A percentile compares a stretch with the other conserved stretches of the same genome.
phyloP scores from a whole-genome alignment of 2,329 filamentous ascomycete genomes.

The Arthrinium puccinioides region DNA sequence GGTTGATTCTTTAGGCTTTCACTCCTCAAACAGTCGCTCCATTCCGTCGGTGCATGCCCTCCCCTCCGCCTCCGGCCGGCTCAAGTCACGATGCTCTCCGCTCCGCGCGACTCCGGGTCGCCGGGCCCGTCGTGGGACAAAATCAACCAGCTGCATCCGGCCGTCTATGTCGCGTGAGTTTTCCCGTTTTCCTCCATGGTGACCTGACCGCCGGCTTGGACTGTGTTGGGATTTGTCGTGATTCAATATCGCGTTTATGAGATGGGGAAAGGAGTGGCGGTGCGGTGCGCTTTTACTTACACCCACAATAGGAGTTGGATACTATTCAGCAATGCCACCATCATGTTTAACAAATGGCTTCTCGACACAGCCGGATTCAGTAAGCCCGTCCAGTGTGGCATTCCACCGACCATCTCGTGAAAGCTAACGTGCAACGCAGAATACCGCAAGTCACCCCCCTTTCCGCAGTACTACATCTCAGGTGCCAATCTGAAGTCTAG shows the following conservation, averaged over 20 bases:
- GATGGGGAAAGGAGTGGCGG: neutral
- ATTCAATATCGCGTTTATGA: neutral
- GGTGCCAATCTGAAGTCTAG: neutral
- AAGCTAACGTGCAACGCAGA: too few relatives aligned
- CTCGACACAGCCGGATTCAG: conserved; percentile 67
- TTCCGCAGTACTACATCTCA: neutral
- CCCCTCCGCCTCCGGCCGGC: too few relatives aligned
- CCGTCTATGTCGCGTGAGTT: conserved; percentile 8
- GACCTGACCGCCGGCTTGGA: neutral
- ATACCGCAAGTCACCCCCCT: neutral
- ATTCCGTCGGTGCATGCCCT: too few relatives aligned
- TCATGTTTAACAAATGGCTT: conserved; percentile 89
- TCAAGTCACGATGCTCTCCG: neutral
- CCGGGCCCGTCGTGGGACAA: neutral
- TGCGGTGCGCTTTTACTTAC: neutral
- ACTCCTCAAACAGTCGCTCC: too few relatives aligned
- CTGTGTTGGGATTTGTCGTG: neutral
- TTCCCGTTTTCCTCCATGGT: neutral
- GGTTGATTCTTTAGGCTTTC: too few relatives aligned
- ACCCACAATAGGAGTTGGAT: conserved; percentile 58
- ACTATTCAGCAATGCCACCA: conserved; percentile 73
- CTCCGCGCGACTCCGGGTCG: too few relatives aligned
- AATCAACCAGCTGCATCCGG: conserved; percentile 5
- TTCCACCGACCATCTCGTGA: too few relatives aligned
- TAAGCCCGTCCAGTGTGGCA: too few relatives aligned